Evolutionary conservation across 2,329 filamentous ascomycete species (phyloP).

Genomic region (Amesomyces nigricolor): DNA sequence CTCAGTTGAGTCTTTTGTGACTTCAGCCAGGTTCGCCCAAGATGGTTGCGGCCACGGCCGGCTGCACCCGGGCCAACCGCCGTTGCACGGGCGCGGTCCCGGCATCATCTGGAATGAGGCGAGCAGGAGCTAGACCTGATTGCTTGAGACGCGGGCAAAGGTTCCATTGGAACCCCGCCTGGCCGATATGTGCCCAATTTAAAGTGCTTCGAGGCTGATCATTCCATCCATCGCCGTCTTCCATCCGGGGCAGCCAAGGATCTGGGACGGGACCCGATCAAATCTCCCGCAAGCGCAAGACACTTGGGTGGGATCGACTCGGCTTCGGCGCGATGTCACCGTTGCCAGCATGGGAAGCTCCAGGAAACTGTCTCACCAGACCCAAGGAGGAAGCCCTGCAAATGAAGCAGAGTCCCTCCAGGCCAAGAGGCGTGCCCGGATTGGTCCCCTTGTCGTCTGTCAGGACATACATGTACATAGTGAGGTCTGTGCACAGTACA

Average conservation of each 20-base stretch:
- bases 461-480: no score
- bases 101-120: neutral
- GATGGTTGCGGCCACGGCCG: neutral
- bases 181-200: constrained; percentile 25
- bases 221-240: constrained; percentile 4
- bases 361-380: constrained; percentile 20
- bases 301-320: constrained; percentile 18
- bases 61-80: neutral
- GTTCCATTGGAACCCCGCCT: constrained; percentile 11
- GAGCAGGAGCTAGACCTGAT: neutral
- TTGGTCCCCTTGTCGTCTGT: no score
- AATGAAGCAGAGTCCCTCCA: neutral
- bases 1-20: neutral
- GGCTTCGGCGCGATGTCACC: constrained; percentile 22
- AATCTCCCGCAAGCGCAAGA: constrained; percentile 9
- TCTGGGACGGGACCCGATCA: constrained; percentile 22
- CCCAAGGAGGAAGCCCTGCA: constrained; percentile 11
- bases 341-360: constrained; percentile 6
- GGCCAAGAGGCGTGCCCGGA: neutral
- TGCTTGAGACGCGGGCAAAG: neutral
- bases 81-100: neutral
- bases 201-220: constrained; percentile 19
- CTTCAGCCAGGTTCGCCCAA: neutral
- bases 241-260: constrained; percentile 15
- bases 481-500: neutral